Base-by-base conservation (phyloP, 495 filamentous ascomycete species). In the Aspergillus diversus region DNA sequence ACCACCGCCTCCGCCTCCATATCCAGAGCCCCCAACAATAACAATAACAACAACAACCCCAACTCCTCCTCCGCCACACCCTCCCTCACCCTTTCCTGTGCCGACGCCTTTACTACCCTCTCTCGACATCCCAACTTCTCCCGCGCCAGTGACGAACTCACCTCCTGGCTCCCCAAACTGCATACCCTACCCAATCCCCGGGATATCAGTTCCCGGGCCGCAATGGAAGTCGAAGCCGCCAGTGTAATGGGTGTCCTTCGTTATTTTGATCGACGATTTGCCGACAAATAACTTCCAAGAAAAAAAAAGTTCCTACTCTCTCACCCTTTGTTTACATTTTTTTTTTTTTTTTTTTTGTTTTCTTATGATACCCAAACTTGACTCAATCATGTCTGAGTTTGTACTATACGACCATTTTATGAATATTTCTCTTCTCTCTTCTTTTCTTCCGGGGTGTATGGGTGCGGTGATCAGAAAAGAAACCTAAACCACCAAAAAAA, bases 201-300 rank as follows among this genome's bases (percentile, higher is more conserved):
- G 12, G 77, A 80, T 6, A 63, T 76, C n/a, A 72, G 73, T 6
- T 66, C 69, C 15, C 80, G 87, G 61, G 83, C 83, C 21, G 87
- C 90, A 6, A 86, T 92, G 65, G 90, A 94, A 70, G 87, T 96
- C 8, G 91, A 96, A 69, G 90, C 92, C 1, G 91, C 90, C 5
- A 93, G 89, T 71, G 91, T 96, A 32, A 92, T 94, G 88, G 87
- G 87, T 43, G 91, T 95, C 33, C 72, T 96, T 59, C 91, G 89
- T 65, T 87, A 88, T 60, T 92, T 96, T 70, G 92, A 96, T 70
- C 83, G 91, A 42, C 73, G 92, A 43, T 96, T 96, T 55, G 76
- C 77, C 31, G 75, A 80, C 60, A 80, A 81, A 71, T 79, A 71
- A 73, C 34, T 46, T 11, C 15, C n/a, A 49, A 49, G 21, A 49